Percentiles rank a stretch among this genome's conserved stretches.
These are phyloP conservation scores for Bruguiera parviflora DNA, from an alignment of 345 rosid species.

Conservation along the genomic window DNA sequence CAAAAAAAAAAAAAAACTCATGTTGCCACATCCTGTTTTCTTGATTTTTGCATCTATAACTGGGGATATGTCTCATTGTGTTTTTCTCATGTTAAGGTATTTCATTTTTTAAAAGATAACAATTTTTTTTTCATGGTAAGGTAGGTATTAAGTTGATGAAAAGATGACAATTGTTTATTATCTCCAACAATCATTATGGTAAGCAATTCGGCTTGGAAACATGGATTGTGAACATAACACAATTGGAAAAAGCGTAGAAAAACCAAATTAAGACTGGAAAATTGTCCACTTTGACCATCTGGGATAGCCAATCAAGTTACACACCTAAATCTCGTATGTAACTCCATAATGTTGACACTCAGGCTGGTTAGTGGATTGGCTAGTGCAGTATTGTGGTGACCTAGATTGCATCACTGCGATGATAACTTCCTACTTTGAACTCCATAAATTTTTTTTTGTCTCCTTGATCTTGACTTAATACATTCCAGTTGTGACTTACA, in stretches of 20 bases:
- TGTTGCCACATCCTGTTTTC: neutral
- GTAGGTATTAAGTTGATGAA: too few species aligned
- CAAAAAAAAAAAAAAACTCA: neutral
- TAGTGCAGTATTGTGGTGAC: neutral
- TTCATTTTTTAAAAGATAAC: too few species aligned
- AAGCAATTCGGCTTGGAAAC: too few species aligned
- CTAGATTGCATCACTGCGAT: neutral
- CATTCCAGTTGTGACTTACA: conserved; percentile 6
- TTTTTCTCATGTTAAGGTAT: too few species aligned
- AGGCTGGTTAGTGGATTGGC: neutral
- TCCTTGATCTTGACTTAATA: conserved; percentile 1
- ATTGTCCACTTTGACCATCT: too few species aligned
- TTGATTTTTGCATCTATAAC: neutral
- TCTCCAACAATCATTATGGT: too few species aligned
- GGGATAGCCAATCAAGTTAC: neutral
- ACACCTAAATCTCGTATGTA: neutral
- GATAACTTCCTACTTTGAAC: neutral
- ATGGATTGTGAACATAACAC: too few species aligned
- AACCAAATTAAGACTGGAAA: too few species aligned
- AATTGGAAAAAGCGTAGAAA: too few species aligned
- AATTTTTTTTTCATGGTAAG: too few species aligned
- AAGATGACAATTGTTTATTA: too few species aligned
- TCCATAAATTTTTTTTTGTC: neutral
- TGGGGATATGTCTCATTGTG: too few species aligned
- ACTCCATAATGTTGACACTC: neutral